These are phyloP conservation scores for Isatis tinctoria DNA, from an alignment of 345 rosid genomes.

Conservation along the genomic window DNA sequence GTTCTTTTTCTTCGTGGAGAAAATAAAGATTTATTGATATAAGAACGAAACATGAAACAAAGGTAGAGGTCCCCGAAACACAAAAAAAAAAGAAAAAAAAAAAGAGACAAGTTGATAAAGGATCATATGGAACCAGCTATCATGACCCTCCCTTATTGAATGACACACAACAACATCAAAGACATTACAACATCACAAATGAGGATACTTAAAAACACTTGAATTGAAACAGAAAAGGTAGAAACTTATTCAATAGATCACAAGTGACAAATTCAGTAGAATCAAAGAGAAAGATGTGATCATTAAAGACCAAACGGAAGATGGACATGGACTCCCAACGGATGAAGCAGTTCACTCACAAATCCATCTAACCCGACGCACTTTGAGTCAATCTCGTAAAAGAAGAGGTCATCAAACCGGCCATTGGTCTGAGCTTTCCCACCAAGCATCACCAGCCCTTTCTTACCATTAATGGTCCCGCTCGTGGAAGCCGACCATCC, in stretches of 20 bases:
- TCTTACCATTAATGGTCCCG: conserved; percentile 13
- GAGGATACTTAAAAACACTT: no score
- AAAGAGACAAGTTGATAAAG: neutral
- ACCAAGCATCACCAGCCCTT: conserved; percentile 26
- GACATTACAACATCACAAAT: no score
- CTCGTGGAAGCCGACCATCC: conserved; percentile 30
- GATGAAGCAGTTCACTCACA: no score
- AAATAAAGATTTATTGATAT: neutral
- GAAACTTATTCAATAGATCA: no score
- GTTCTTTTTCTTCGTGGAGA: no score
- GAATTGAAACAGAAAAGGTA: no score
- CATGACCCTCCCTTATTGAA: neutral
- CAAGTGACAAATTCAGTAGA: no score
- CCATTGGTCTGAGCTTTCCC: conserved; percentile 29
- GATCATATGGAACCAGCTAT: neutral
- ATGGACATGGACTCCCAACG: no score
- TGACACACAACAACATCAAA: neutral
- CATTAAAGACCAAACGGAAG: no score
- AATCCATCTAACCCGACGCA: no score
- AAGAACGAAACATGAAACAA: neutral
- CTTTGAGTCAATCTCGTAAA: neutral
- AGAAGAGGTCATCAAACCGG: conserved; percentile 25
- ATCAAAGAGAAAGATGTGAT: no score
- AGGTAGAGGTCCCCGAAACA: no score
- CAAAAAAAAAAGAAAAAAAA: neutral